These are phyloP conservation scores for Thermothelomyces thermophilus DNA, from an alignment of 2,329 filamentous ascomycete species.

Conservation along the genomic window DNA sequence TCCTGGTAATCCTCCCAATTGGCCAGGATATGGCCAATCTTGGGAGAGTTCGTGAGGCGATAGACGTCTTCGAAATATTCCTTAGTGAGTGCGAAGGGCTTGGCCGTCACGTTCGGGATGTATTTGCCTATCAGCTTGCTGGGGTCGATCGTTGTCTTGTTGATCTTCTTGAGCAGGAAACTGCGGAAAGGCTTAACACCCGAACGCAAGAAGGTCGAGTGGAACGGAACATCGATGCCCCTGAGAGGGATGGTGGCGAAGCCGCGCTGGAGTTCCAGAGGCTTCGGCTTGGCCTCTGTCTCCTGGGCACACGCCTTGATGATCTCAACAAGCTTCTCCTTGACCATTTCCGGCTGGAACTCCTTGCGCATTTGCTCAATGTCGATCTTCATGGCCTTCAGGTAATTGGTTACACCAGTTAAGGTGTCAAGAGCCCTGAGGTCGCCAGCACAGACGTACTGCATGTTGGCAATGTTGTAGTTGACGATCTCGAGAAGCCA, in stretches of 20 bases:
- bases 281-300: constrained; percentile 81
- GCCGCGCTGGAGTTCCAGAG: constrained; percentile 84
- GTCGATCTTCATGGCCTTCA: constrained; percentile 96
- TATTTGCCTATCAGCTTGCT: constrained; percentile 97
- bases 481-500: constrained; percentile 99
- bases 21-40: constrained; percentile 72
- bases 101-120: constrained; percentile 96
- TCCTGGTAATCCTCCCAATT: constrained; percentile 76
- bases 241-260: constrained; percentile 95
- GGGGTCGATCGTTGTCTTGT: constrained; percentile 97
- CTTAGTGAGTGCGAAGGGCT: constrained; percentile 90
- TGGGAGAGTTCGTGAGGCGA: constrained; percentile 75
- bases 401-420: constrained; percentile 81
- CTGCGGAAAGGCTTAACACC: constrained; percentile 98
- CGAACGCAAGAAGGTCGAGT: constrained; percentile 94
- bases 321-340: constrained; percentile 81
- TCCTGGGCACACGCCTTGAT: constrained; percentile 82
- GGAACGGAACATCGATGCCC: constrained; percentile 98
- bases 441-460: constrained; percentile 67
- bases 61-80: constrained; percentile 99
- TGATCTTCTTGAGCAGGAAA: constrained; percentile 99
- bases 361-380: constrained; percentile 88
- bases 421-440: constrained; percentile 65
- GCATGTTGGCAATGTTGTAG: constrained; percentile 75
- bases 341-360: constrained; percentile 82